Conservation (phyloP, 495 filamentous ascomycete species). For the Hyaloscypha variabilis region DNA sequence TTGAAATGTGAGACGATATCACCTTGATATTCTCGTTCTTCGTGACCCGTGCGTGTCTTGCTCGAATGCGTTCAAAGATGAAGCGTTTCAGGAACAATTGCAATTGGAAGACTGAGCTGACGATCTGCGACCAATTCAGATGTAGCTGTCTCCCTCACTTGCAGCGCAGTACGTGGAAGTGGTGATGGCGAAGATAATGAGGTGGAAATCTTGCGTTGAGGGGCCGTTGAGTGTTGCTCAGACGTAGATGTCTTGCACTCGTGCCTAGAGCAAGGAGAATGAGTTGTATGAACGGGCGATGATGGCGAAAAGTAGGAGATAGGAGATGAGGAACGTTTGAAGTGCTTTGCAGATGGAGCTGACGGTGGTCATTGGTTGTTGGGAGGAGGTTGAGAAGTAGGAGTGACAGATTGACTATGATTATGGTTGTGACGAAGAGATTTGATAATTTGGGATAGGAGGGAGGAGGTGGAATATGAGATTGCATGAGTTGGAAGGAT, state of each 20-base stretch:
- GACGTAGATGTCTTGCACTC: background rate
- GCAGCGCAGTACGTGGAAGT: background rate
- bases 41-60: too few relatives aligned
- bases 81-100: background rate
- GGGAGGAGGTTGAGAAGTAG: background rate
- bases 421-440: background rate
- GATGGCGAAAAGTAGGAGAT: background rate
- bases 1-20: background rate
- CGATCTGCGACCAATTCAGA: background rate
- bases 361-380: background rate
- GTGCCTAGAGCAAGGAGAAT: background rate
- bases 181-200: background rate
- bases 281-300: background rate
- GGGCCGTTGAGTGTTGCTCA: background rate
- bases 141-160: background rate
- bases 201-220: background rate
- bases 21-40: background rate
- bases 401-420: background rate
- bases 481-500: background rate
- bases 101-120: background rate
- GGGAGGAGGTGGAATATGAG: background rate
- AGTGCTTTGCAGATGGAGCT: background rate
- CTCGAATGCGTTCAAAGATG: background rate
- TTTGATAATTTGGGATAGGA: background rate
- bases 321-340: background rate